phyloP scores from a whole-genome alignment of 1,284 basidiomycete genomes.

The Ceratobasidium sp. region DNA sequence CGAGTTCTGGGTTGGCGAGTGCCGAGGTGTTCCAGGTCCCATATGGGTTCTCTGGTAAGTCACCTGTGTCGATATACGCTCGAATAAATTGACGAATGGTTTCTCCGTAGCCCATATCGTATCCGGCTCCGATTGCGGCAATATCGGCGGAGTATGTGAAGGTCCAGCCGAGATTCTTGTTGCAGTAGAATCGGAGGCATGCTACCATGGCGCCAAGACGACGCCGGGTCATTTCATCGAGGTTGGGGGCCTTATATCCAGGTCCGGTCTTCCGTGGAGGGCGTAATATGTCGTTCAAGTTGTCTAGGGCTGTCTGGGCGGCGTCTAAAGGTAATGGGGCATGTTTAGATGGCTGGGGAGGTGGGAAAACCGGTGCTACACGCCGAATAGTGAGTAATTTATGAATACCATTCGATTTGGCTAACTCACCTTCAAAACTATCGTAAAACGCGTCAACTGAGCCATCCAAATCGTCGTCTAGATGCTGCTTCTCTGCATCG shows the following conservation, averaged over 20 bases:
- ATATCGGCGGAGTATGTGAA: not conserved
- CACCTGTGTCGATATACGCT: not conserved
- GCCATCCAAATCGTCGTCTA: too few species aligned
- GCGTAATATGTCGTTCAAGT: not conserved
- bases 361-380: not conserved
- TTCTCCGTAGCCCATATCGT: not conserved
- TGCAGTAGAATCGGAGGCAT: not conserved
- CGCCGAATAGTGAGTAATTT: not conserved
- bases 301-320: not conserved
- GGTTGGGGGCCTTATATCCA: not conserved
- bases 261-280: not conserved
- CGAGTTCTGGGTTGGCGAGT: constrained; percentile 2
- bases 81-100: constrained; percentile 9
- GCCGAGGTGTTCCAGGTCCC: constrained; percentile 15
- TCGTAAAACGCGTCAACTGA: too few species aligned
- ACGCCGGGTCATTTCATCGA: not conserved
- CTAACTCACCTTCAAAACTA: too few species aligned
- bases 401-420: too few species aligned
- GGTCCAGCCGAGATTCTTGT: not conserved
- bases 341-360: not conserved
- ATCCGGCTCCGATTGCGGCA: constrained; percentile 7
- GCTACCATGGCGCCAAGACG: not conserved
- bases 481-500: too few species aligned
- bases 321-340: not conserved
- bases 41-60: constrained; percentile 13